Evolutionary conservation across 192 early-diverging fungal genomes (phyloP), one percentile per base, ranked within the genome.

Genomic region (Mortierella hygrophila): DNA sequence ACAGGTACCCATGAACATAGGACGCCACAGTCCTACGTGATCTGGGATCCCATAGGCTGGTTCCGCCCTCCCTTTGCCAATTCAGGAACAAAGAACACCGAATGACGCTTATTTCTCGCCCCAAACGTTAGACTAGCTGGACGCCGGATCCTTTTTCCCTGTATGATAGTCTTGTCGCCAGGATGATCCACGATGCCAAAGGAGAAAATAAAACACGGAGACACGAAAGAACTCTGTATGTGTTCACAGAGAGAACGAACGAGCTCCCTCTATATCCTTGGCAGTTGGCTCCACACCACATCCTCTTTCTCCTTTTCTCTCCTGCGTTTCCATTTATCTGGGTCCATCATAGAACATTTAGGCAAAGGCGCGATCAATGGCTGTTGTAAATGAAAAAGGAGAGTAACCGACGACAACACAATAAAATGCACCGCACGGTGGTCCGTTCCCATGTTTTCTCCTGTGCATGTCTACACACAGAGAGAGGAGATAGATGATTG

Each of bases 21-120:
- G 49, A 52, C 1, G 49, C 4, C 49, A 20, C 18, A 52, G 49
- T 18, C 49, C 20, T 18, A 52, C 18, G 49, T 21, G n/a, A 29
- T 65, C 60, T 11, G 60, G 60, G 60, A 65, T 15, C 60, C 11
- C 11, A 4, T 65, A 13, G 11, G 3, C 60, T 32, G 60, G 72
- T 73, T 73, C 42, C 44, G 11, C 44, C 44, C 13, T n/a, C 29
- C 26, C n/a, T 73, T 13, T 41, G 13, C 52, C 47, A 15, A 29
- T 15, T 72, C 71, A 72, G 71, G 72, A 73, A 73, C 72, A 46
- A 13, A 21, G n/a, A 65, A 65, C 60, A 32, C 26, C 11, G 60
- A 11, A 65, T 65, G 60, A 65, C 60, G 60, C 60, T 32, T 72
- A 49, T 29, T 47, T 7, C 32, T 73, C 49, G 4, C 32, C 37